phyloP scores from a whole-genome alignment of 2,329 filamentous ascomycete genomes.

The Cryphonectria parasitica region DNA sequence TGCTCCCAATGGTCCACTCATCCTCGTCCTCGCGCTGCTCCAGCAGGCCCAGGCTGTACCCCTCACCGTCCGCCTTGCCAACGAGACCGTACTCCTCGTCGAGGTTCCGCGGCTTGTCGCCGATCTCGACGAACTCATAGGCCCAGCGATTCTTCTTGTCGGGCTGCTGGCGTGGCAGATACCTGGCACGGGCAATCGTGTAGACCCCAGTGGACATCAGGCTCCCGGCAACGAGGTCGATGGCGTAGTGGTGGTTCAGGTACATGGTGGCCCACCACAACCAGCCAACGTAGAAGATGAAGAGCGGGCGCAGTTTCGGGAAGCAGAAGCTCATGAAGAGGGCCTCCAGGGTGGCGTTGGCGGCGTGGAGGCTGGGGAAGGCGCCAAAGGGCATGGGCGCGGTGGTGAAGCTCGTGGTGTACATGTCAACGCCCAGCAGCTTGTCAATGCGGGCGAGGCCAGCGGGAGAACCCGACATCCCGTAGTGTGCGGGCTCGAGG shows the following conservation, averaged over 20 bases:
- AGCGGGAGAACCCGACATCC: constrained; percentile 85
- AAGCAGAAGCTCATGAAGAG: constrained; percentile 94
- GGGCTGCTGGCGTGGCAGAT: constrained; percentile 78
- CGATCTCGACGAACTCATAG: constrained; percentile 89
- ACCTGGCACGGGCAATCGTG: constrained; percentile 79
- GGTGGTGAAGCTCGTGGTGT: constrained; percentile 88
- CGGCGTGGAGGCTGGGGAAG: constrained; percentile 91
- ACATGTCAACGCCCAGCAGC: constrained; percentile 88
- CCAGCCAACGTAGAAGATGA: constrained; percentile 86
- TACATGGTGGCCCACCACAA: constrained; percentile 99
- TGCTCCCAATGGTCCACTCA: constrained; percentile 88
- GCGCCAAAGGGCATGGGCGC: constrained; percentile 93
- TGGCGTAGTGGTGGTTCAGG: constrained; percentile 93
- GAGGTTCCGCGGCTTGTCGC: constrained; percentile 54
- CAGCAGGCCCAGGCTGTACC: constrained; percentile 52
- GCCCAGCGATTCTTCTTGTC: constrained; percentile 93
- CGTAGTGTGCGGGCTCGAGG: constrained; percentile 87
- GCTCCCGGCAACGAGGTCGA: constrained; percentile 86
- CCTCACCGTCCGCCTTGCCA: constrained; percentile 48
- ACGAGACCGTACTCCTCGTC: constrained; percentile 54
- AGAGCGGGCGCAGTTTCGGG: constrained; percentile 77
- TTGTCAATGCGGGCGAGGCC: constrained; percentile 87
- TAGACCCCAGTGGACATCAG: constrained; percentile 78
- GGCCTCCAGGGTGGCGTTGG: constrained; percentile 84
- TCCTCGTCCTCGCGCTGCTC: constrained; percentile 67